These are phyloP conservation scores for Parachaetomium inaequale DNA, from an alignment of 495 filamentous ascomycete species.

Conservation along the genomic window DNA sequence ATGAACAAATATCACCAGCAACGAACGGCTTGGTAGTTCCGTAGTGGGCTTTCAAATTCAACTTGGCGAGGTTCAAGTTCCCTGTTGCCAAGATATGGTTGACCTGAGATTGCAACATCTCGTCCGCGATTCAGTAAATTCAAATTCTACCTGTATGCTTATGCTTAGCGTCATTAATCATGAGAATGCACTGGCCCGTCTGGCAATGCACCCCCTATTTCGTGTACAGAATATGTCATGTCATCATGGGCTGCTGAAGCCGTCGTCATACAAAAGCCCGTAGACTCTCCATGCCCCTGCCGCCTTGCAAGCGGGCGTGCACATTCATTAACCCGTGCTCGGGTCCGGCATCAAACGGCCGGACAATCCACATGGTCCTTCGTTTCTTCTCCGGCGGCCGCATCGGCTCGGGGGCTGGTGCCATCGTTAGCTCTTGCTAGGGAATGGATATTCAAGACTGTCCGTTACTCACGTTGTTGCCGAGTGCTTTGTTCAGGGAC, in stretches of 20 bases:
- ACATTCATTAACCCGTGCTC: slow-evolving; percentile 23
- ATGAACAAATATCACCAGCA: too few relatives aligned
- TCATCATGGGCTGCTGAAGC: neutral
- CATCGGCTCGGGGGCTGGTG: neutral
- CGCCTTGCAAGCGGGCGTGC: slow-evolving; percentile 23
- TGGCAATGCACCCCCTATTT: neutral
- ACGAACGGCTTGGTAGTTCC: too few relatives aligned
- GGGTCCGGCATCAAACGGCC: slow-evolving; percentile 24
- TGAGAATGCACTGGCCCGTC: neutral
- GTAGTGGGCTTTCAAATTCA: too few relatives aligned
- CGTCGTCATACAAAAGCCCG: slow-evolving; percentile 15
- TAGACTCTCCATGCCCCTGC: slow-evolving; percentile 8
- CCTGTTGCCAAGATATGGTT: too few relatives aligned
- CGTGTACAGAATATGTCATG: neutral
- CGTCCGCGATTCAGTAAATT: too few relatives aligned
- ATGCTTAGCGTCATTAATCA: neutral
- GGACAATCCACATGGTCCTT: slow-evolving; percentile 32
- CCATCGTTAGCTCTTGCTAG: neutral
- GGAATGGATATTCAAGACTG: neutral
- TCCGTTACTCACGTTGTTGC: neutral
- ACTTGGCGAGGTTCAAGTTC: too few relatives aligned
- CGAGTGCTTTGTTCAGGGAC: neutral
- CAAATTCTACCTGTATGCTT: too few relatives aligned
- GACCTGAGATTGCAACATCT: neutral
- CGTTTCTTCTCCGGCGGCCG: slow-evolving; percentile 7